Base-by-base conservation (phyloP, 23 red algal genomes). In the Gracilaria gracilis region DNA sequence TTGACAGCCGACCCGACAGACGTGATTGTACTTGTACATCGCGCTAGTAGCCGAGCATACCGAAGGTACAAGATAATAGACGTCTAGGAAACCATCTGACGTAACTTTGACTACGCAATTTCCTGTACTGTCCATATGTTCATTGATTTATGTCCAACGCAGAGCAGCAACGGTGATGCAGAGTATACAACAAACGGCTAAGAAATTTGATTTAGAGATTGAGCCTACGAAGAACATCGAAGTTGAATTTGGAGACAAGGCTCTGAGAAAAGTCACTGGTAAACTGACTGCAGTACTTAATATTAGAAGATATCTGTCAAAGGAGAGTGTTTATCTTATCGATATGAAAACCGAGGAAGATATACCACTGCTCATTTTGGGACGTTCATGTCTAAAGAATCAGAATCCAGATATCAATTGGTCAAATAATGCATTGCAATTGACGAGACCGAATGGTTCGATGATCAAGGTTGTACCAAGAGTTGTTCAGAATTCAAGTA, bases 181-280 rank as follows among this genome's bases (percentile, higher is more conserved):
- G n/a, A n/a, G n/a, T n/a, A n/a, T n/a, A n/a, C n/a, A n/a, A n/a
- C n/a, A 81, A 28, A 53, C 40, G 20, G 76, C 76, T 28, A 20
- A 7, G 19, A 16, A 54, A 27, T 81, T 44, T 53, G 38, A 44
- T 53, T 27, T 81, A 20, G 16, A 81, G 15, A 44, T 81, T 5
- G 9, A 48, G 76, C 21, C 17, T 57, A 53, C 44, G 7, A 20
- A 14, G 8, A 39, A 39, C 24, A 39, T 79, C n/a, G 35, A 79
- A 50, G 37, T 83, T 53, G 79, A 83, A 59, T 14, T 83, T 32
- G 51, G 79, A 61, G 79, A 83, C 40, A 32, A 39, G 55, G 36
- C 79, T 37, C 20, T n/a, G 51, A 50, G 0, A 59, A 8, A 49
- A 64, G 54, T 83, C 13, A 23, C n/a, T 61, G 79, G 51, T 61